Evolutionary conservation across 2,329 filamentous ascomycete species (phyloP).

Genomic region (Nigrospora sphaerica): DNA sequence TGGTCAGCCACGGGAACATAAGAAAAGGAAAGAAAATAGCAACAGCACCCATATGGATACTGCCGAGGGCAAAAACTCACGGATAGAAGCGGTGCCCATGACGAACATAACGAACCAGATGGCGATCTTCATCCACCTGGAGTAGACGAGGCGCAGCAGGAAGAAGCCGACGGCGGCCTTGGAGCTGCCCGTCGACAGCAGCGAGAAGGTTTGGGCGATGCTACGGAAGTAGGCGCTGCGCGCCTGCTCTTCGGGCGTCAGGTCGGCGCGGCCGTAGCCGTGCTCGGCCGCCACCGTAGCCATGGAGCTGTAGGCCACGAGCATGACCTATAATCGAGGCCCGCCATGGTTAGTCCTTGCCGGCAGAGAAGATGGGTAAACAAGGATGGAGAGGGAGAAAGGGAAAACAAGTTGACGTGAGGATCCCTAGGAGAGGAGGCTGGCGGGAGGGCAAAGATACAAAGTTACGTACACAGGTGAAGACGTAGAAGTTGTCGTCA

Average conservation of each 20-base stretch:
- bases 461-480: conserved; percentile 19
- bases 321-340: conserved; percentile 10
- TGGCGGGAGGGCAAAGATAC: too few relatives aligned
- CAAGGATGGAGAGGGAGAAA: too few relatives aligned
- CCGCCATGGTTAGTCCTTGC: too few relatives aligned
- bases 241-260: conserved; percentile 14
- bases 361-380: too few relatives aligned
- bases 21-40: background rate
- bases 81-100: conserved; percentile 1
- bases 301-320: conserved; percentile 25
- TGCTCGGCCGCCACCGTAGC: conserved; percentile 19
- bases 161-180: conserved; percentile 32
- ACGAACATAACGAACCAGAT: conserved; percentile 23
- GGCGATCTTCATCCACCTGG: conserved; percentile 23
- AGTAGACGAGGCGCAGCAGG: conserved; percentile 26
- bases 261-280: conserved; percentile 26
- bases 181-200: conserved; percentile 29
- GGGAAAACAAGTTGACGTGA: too few relatives aligned
- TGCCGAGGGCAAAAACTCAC: background rate
- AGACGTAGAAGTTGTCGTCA: conserved; percentile 27
- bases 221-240: conserved; percentile 21
- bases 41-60: too few relatives aligned
- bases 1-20: too few relatives aligned
- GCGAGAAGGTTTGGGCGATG: conserved; percentile 27
- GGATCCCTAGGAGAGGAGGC: too few relatives aligned